These are phyloP conservation scores for Hypoxylon cercidicola DNA, from an alignment of 495 filamentous ascomycete genomes.

Conservation along the genomic window DNA sequence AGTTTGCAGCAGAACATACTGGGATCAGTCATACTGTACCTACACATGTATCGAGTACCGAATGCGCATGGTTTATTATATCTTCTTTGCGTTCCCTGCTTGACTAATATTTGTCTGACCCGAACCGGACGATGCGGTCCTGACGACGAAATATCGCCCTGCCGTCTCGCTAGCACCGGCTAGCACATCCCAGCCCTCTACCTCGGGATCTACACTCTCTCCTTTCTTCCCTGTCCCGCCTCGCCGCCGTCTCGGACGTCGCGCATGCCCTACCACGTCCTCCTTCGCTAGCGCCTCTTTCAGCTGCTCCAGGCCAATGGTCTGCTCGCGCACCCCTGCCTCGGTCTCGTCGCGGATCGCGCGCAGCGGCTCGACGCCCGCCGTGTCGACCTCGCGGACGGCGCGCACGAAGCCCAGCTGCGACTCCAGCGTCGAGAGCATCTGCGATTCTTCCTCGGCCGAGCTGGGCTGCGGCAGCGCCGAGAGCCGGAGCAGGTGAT, in stretches of 20 bases:
- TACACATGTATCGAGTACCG: constrained; percentile 1
- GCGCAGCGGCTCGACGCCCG: constrained; percentile 73
- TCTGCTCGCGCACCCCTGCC: constrained; percentile 52
- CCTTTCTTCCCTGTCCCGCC: constrained; percentile 18
- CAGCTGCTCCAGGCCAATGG: constrained; percentile 54
- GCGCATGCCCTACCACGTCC: constrained; percentile 54
- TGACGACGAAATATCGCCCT: constrained; percentile 83
- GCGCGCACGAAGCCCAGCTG: constrained; percentile 90
- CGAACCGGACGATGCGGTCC: constrained; percentile 57
- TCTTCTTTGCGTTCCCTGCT: constrained; percentile 6
- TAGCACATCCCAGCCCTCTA: constrained; percentile 75
- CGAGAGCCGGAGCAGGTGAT: constrained; percentile 89
- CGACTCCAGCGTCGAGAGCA: constrained; percentile 78
- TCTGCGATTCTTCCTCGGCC: constrained; percentile 64
- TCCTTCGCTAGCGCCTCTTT: constrained; percentile 53
- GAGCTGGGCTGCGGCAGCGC: constrained; percentile 79
- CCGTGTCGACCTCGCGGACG: constrained; percentile 82
- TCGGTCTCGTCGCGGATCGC: constrained; percentile 85
- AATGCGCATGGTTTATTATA: constrained; percentile 3
- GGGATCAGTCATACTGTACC: constrained; percentile 13
- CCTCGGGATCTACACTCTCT: constrained; percentile 42
- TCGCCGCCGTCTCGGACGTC: constrained; percentile 56
- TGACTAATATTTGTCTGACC: constrained; percentile 6
- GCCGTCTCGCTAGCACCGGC: constrained; percentile 70
- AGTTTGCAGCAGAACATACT: too few relatives aligned